These are phyloP conservation scores for Fusarium transvaalense DNA, from an alignment of 2,329 filamentous ascomycete species.

Conservation along the genomic window DNA sequence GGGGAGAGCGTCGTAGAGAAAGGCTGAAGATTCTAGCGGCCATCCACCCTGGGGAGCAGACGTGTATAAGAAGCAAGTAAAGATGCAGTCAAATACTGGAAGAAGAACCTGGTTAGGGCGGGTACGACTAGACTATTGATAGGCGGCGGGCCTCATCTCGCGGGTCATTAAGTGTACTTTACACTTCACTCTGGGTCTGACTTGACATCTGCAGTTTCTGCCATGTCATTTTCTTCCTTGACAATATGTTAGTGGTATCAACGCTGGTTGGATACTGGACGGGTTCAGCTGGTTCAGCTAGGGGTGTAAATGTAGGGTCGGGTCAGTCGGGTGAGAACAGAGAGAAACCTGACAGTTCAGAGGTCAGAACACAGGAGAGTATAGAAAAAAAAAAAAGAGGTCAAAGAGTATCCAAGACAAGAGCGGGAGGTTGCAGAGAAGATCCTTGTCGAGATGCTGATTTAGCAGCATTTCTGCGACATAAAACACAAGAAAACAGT, in stretches of 20 bases:
- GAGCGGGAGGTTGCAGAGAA: conserved; percentile 42
- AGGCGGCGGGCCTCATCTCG: conserved; percentile 46
- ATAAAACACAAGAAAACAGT: conserved; percentile 8
- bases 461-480: conserved; percentile 13
- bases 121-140: conserved; percentile 42
- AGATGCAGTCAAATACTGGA: conserved; percentile 36
- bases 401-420: neutral
- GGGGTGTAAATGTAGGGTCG: conserved; percentile 25
- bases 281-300: conserved; percentile 34
- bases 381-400: conserved; percentile 4
- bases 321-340: conserved; percentile 11
- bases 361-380: conserved; percentile 26
- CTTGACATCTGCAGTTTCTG: conserved; percentile 26
- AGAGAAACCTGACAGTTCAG: conserved; percentile 13
- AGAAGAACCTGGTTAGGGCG: conserved; percentile 41
- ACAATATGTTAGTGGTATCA: conserved; percentile 25
- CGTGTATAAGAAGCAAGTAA: conserved; percentile 47
- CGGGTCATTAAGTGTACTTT: conserved; percentile 3
- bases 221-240: conserved; percentile 11
- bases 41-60: conserved; percentile 40
- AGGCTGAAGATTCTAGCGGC: conserved; percentile 41
- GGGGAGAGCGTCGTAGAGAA: conserved; percentile 31
- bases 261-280: conserved; percentile 35
- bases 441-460: conserved; percentile 12
- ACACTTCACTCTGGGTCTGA: too few relatives aligned